Conservation (phyloP, 2,329 filamentous ascomycete species). For the Aspergillus hortae region DNA sequence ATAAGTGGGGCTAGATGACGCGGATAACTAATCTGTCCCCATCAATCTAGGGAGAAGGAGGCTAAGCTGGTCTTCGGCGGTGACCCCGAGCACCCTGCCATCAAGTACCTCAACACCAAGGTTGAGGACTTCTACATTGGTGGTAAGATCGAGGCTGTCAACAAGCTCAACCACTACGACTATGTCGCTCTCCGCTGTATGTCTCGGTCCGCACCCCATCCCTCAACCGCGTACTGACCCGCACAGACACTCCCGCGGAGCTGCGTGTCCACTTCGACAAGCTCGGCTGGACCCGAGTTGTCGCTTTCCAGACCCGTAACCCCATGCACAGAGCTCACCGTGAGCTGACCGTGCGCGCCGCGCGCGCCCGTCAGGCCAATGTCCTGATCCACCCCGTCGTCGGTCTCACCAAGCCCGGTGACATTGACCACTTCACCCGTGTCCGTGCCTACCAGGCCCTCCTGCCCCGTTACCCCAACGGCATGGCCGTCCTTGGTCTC, state of each 20-base stretch:
- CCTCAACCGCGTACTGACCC: background rate
- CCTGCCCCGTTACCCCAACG: slow-evolving; percentile 94
- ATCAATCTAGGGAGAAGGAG: slow-evolving; percentile 67
- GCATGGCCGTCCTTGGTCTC: slow-evolving; percentile 95
- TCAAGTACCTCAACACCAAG: slow-evolving; percentile 81
- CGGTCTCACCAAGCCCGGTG: slow-evolving; percentile 95
- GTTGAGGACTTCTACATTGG: slow-evolving; percentile 89
- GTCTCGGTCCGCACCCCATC: slow-evolving; percentile 28
- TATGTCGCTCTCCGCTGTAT: slow-evolving; percentile 92
- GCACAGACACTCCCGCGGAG: slow-evolving; percentile 81
- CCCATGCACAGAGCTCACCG: slow-evolving; percentile 99
- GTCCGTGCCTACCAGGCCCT: slow-evolving; percentile 98
- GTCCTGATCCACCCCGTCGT: slow-evolving; percentile 99
- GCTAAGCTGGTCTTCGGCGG: slow-evolving; percentile 93
- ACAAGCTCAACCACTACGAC: slow-evolving; percentile 96
- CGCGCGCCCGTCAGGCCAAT: slow-evolving; percentile 92
- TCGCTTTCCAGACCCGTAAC: slow-evolving; percentile 98
- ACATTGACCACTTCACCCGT: slow-evolving; percentile 99
- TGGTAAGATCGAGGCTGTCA: slow-evolving; percentile 92
- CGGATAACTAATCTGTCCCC: slow-evolving; percentile 17
- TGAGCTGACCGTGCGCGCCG: slow-evolving; percentile 94
- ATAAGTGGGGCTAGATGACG: slow-evolving; percentile 26
- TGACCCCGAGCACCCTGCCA: slow-evolving; percentile 84
- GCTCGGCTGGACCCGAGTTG: slow-evolving; percentile 95
- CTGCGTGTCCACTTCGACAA: slow-evolving; percentile 97